These are phyloP conservation scores for Pterocarpus macrocarpus DNA, from an alignment of 306 rosid species.

Conservation along the genomic window DNA sequence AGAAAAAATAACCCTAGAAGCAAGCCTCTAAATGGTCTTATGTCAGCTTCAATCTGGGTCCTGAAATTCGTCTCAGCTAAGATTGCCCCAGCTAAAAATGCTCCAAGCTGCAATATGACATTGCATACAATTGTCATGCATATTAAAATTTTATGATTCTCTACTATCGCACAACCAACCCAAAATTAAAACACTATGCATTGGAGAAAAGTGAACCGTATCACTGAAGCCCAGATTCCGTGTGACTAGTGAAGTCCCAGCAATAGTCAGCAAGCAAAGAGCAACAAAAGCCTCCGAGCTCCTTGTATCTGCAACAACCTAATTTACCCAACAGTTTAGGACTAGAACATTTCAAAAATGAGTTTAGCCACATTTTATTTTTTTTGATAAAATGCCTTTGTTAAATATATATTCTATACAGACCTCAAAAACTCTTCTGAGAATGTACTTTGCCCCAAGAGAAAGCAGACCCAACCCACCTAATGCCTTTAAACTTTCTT, in stretches of 20 bases:
- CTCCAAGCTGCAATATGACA: slow-evolving; percentile 86
- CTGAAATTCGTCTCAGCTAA: slow-evolving; percentile 98
- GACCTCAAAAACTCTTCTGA: slow-evolving; percentile 97
- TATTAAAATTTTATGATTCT: slow-evolving; percentile 30
- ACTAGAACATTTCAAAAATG: slow-evolving; percentile 42
- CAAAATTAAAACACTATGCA: slow-evolving; percentile 32
- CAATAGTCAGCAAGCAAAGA: slow-evolving; percentile 93
- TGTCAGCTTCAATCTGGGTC: slow-evolving; percentile 99
- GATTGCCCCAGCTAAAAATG: slow-evolving; percentile 97
- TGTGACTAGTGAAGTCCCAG: slow-evolving; percentile 93
- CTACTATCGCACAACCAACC: slow-evolving; percentile 19
- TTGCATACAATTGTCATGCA: slow-evolving; percentile 39
- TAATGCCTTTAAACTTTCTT: slow-evolving; percentile 97
- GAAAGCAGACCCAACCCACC: slow-evolving; percentile 96
- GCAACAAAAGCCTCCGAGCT: slow-evolving; percentile 99
- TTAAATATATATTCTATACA: slow-evolving; percentile 37
- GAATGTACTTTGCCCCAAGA: slow-evolving; percentile 90
- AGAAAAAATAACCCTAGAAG: slow-evolving; percentile 95
- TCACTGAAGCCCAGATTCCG: slow-evolving; percentile 99
- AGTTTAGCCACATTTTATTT: slow-evolving; percentile 17
- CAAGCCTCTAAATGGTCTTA: slow-evolving; percentile 97
- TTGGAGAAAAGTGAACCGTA: slow-evolving; percentile 67
- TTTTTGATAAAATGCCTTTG: slow-evolving; percentile 29
- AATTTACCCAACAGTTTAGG: slow-evolving; percentile 58
- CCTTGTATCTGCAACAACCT: slow-evolving; percentile 99